phyloP scores from a whole-genome alignment of 768 basidiomycete species.

The Phanerodontia chrysosporium region DNA sequence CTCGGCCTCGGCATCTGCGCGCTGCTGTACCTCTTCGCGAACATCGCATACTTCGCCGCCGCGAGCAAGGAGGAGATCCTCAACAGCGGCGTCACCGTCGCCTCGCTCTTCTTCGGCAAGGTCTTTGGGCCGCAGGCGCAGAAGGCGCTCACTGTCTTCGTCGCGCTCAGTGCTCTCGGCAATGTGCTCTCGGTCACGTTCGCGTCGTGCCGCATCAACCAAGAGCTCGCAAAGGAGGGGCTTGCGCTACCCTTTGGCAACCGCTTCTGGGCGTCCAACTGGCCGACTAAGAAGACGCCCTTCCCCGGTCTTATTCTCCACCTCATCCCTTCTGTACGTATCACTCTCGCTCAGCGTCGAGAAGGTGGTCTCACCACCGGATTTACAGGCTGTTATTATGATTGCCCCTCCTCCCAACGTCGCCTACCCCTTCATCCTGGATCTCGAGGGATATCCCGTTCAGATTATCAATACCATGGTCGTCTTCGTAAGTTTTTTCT shows the following conservation, averaged over 20 bases:
- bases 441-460: constrained; percentile 47
- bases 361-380: not conserved
- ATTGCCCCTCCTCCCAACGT: constrained; percentile 48
- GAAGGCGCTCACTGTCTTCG: constrained; percentile 51
- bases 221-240: constrained; percentile 59
- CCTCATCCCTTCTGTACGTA: constrained; percentile 45
- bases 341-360: not conserved
- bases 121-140: constrained; percentile 53
- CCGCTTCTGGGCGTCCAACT: constrained; percentile 58
- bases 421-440: constrained; percentile 59
- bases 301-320: constrained; percentile 54
- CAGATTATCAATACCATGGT: constrained; percentile 58
- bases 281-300: constrained; percentile 55
- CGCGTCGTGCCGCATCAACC: constrained; percentile 48
- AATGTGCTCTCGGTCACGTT: constrained; percentile 35
- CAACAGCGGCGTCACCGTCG: constrained; percentile 49
- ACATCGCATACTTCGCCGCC: constrained; percentile 55
- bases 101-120: constrained; percentile 53
- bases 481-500: constrained; percentile 45
- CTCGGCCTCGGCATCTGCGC: constrained; percentile 55
- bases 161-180: constrained; percentile 42
- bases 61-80: constrained; percentile 46
- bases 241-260: constrained; percentile 58
- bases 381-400: constrained; percentile 43
- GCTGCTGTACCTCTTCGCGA: constrained; percentile 49